These are phyloP conservation scores for Vitis rotundifolia DNA, from an alignment of 164 flowering plant species.

Conservation along the genomic window DNA sequence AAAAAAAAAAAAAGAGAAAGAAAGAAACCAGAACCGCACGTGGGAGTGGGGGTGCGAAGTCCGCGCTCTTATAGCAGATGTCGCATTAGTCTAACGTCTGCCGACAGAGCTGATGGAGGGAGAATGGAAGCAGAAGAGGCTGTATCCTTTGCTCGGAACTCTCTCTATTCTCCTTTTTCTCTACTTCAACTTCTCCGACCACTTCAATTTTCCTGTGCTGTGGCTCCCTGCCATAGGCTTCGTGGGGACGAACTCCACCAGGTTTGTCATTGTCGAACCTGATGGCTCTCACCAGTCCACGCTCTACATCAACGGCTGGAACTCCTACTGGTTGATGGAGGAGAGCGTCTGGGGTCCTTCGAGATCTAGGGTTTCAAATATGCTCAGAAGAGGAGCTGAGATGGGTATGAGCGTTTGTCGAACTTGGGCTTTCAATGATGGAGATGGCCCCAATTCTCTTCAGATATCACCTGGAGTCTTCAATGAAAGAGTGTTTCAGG, in stretches of 20 bases:
- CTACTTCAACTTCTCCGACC: conserved; percentile 37
- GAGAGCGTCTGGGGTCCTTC: conserved; percentile 36
- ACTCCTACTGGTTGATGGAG: conserved; percentile 66
- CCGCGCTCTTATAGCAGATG: too few relatives aligned
- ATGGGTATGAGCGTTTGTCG: conserved; percentile 66
- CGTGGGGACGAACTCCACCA: conserved; percentile 39
- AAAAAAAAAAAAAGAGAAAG: too few relatives aligned
- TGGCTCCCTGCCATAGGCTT: conserved; percentile 47
- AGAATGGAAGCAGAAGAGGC: conserved; percentile 24
- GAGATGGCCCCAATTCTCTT: conserved; percentile 40
- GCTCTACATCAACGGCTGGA: conserved; percentile 61
- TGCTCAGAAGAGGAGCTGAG: conserved; percentile 42
- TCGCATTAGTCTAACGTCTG: too few relatives aligned
- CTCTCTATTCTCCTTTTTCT: conserved; percentile 23
- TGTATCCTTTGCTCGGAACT: conserved; percentile 37
- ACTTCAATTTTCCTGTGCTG: conserved; percentile 27
- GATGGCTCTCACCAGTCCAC: conserved; percentile 10
- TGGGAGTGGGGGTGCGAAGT: too few relatives aligned
- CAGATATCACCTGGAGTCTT: conserved; percentile 57
- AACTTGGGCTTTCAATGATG: conserved; percentile 74
- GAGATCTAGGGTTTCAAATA: conserved; percentile 34
- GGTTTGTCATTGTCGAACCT: conserved; percentile 24
- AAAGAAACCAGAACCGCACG: too few relatives aligned
- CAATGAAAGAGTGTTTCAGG: conserved; percentile 50
- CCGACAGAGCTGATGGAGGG: conserved; percentile 24